Evolutionary conservation across 257 asterid genomes (phyloP).

Genomic region (Nicotiana sylvestris): DNA sequence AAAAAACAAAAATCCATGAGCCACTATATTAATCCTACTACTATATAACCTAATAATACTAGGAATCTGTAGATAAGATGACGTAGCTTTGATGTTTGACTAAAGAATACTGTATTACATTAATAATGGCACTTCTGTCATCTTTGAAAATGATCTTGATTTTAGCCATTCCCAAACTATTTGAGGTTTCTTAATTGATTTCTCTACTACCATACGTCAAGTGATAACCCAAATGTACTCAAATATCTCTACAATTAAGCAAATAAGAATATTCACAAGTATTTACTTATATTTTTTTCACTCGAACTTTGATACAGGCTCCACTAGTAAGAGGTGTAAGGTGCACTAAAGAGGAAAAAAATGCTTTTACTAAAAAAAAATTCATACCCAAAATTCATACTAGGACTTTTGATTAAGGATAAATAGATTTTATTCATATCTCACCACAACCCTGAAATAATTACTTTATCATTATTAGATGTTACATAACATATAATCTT

Average conservation of each 20-base stretch:
- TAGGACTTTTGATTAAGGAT: no score
- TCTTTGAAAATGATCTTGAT: constrained; percentile 10
- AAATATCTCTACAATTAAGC: not conserved
- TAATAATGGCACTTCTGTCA: not conserved
- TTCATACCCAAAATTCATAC: no score
- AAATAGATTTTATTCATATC: no score
- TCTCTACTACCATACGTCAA: not conserved
- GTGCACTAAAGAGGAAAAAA: no score
- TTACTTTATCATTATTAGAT: no score
- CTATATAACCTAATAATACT: not conserved
- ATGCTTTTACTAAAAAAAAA: no score
- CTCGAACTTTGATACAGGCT: no score
- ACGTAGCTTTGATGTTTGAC: constrained; percentile 7
- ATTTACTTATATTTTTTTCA: not conserved
- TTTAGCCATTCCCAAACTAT: constrained; percentile 4
- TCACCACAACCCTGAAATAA: no score
- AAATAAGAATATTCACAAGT: not conserved
- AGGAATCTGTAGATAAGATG: not conserved
- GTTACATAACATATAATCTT: no score
- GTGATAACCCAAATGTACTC: not conserved
- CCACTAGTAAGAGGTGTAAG: no score
- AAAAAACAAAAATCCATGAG: not conserved
- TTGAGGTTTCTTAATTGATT: not conserved
- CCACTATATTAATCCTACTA: not conserved
- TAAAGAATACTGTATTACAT: not conserved